Conservation (phyloP, 73 alveolate species). For the Symbiodinium pilosum region DNA sequence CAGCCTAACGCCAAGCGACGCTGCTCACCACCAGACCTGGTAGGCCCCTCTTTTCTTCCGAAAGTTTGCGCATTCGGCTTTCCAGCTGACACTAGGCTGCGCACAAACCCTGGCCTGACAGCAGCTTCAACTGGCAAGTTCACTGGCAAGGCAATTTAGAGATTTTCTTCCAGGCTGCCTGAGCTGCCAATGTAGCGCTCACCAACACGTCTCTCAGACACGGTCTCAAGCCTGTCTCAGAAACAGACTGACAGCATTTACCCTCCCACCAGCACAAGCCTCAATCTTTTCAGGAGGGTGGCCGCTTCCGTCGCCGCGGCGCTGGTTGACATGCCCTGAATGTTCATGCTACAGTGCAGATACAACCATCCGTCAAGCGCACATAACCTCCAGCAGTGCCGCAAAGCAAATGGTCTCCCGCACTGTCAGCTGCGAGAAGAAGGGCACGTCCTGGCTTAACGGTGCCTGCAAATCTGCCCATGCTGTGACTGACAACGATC, state of each 20-base stretch:
- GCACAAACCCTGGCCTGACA: neutral
- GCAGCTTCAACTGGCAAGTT: neutral
- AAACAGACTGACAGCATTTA: neutral
- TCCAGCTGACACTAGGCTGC: neutral
- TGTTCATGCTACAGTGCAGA: neutral
- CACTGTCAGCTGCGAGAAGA: conserved; percentile 69
- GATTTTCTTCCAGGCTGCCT: conserved; percentile 29
- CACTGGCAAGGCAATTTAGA: neutral
- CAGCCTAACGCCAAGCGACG: conserved; percentile 86
- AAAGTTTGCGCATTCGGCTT: too few species aligned
- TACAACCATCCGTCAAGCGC: neutral
- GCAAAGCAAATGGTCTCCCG: conserved; percentile 53
- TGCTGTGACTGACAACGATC: neutral
- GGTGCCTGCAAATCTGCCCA: neutral
- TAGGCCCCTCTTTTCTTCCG: too few species aligned
- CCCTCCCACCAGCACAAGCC: neutral
- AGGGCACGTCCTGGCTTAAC: conserved; percentile 60
- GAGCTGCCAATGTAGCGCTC: conserved; percentile 89
- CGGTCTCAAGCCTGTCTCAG: conserved; percentile 3
- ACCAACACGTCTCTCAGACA: conserved; percentile 52
- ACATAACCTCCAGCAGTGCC: conserved; percentile 41
- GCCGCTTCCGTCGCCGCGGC: conserved; percentile 30
- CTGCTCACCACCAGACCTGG: conserved; percentile 81
- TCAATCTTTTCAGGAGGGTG: conserved; percentile 40
- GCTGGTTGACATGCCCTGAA: conserved; percentile 41